Evolutionary conservation across 2,329 filamentous ascomycete genomes (phyloP).

Genomic region (Sclerotinia subarctica): DNA sequence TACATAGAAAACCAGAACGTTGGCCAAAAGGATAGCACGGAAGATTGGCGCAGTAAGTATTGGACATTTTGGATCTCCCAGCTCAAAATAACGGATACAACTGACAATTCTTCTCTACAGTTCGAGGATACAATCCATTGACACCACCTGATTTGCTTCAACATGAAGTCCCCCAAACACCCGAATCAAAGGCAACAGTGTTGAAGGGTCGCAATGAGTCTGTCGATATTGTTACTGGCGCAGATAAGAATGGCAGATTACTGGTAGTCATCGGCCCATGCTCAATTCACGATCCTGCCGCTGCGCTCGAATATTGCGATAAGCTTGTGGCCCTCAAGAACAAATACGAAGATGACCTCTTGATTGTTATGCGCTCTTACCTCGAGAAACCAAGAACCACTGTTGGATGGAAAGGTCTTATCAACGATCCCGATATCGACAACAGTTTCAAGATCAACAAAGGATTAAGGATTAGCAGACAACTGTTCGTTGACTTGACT

Average conservation of each 20-base stretch:
- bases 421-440: conserved; percentile 98
- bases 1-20: conserved; percentile 77
- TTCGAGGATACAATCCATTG: conserved; percentile 78
- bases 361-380: conserved; percentile 97
- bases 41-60: conserved; percentile 79
- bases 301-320: conserved; percentile 90
- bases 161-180: conserved; percentile 71
- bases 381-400: conserved; percentile 98
- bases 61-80: neutral
- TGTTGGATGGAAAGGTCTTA: conserved; percentile 97
- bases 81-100: conserved; percentile 4
- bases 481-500: conserved; percentile 92
- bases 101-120: neutral
- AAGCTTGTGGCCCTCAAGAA: conserved; percentile 75
- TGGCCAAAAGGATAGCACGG: conserved; percentile 68
- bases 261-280: conserved; percentile 90
- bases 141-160: conserved; percentile 93
- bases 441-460: conserved; percentile 99
- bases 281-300: conserved; percentile 91
- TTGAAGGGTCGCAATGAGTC: conserved; percentile 60
- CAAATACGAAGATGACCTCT: conserved; percentile 83
- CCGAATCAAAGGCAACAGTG: conserved; percentile 50
- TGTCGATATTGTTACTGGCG: conserved; percentile 66
- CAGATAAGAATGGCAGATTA: conserved; percentile 55
- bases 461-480: conserved; percentile 78